Conservation (phyloP, 2,329 filamentous ascomycete species). For the Microdochium trichocladiopsis region DNA sequence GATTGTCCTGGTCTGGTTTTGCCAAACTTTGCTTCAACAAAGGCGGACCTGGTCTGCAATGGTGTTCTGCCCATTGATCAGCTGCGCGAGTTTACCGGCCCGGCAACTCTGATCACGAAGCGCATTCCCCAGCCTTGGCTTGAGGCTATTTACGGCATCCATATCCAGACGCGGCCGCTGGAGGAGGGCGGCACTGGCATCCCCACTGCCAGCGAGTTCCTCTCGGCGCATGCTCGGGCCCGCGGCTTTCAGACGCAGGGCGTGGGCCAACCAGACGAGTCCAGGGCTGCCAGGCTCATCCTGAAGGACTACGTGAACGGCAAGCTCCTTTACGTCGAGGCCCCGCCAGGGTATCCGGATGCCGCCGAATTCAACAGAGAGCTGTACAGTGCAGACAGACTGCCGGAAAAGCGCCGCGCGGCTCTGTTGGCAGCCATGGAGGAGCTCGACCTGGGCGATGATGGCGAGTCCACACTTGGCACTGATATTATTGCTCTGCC, state of each 20-base stretch:
- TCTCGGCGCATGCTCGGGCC: conserved; percentile 80
- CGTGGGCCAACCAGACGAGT: conserved; percentile 87
- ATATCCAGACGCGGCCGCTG: conserved; percentile 68
- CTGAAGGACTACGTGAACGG: conserved; percentile 98
- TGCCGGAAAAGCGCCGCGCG: conserved; percentile 73
- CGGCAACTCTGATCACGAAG: conserved; percentile 72
- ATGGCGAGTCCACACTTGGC: conserved; percentile 24
- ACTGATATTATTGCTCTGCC: conserved; percentile 44
- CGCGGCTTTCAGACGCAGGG: conserved; percentile 88
- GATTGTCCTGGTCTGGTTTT: conserved; percentile 99
- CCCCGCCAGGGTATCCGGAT: conserved; percentile 70
- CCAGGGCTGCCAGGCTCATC: conserved; percentile 78
- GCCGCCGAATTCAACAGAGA: conserved; percentile 76
- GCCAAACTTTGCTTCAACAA: conserved; percentile 94
- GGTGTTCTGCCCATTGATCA: conserved; percentile 96
- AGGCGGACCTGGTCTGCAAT: conserved; percentile 92
- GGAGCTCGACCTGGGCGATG: conserved; percentile 32
- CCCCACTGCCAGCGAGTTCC: conserved; percentile 77
- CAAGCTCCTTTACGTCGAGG: conserved; percentile 86
- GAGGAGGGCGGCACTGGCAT: conserved; percentile 91
- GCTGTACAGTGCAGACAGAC: conserved; percentile 75
- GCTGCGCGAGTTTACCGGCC: conserved; percentile 85
- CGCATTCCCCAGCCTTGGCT: conserved; percentile 84
- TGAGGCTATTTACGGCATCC: conserved; percentile 90
- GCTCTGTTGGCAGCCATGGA: conserved; percentile 47